Evolutionary conservation across 176 grass and related monocot genomes (phyloP).

Genomic region (Luzula sylvatica): DNA sequence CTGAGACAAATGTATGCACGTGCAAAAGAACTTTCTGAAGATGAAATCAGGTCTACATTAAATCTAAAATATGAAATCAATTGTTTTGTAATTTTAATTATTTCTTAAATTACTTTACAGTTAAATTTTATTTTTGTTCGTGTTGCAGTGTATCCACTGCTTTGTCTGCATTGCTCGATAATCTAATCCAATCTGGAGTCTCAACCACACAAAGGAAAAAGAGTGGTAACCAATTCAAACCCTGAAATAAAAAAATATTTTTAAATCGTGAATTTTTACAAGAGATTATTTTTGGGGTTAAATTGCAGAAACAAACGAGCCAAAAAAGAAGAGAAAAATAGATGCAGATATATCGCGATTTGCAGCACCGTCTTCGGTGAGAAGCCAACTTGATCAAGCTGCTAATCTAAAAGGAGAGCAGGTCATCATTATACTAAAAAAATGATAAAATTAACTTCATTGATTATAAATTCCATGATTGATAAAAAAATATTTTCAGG

Average conservation of each 20-base stretch:
- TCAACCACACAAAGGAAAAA: constrained; percentile 72
- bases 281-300: constrained; percentile 7
- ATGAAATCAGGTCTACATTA: constrained; percentile 74
- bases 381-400: constrained; percentile 85
- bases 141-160: constrained; percentile 47
- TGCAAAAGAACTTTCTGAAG: constrained; percentile 74
- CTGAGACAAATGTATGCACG: constrained; percentile 54
- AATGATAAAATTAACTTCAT: not conserved
- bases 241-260: not conserved
- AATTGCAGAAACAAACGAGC: constrained; percentile 62
- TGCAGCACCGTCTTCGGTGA: constrained; percentile 45
- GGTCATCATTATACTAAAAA: constrained; percentile 31
- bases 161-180: constrained; percentile 55
- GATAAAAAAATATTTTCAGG: constrained; percentile 54
- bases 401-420: constrained; percentile 91
- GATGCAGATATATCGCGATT: constrained; percentile 62
- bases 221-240: constrained; percentile 42
- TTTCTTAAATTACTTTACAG: not conserved
- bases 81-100: not conserved
- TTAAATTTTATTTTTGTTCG: not conserved
- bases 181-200: constrained; percentile 58
- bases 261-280: not conserved
- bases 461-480: too few relatives aligned
- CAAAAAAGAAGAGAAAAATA: constrained; percentile 85
- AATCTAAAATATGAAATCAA: not conserved